A percentile compares a stretch with the other conserved stretches of the same genome.
phyloP scores from a whole-genome alignment of 768 basidiomycete species.

The Glaciozyma martinii region DNA sequence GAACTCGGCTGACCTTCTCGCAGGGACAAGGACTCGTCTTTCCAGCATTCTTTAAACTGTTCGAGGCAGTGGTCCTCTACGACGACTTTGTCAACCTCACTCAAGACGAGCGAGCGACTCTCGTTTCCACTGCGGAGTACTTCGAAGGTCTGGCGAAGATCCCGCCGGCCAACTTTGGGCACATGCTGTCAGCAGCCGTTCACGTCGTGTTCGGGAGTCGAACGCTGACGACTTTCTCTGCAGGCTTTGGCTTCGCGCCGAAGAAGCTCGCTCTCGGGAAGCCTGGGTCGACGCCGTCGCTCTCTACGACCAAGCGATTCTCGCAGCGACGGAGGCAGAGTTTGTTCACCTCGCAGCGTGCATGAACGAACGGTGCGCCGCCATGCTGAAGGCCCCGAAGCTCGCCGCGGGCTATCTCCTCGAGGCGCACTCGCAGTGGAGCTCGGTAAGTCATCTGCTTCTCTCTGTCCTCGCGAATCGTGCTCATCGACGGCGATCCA shows the following conservation, averaged over 20 bases:
- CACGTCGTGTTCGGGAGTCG: too few relatives aligned
- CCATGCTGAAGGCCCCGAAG: slow-evolving; percentile 7
- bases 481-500: too few relatives aligned
- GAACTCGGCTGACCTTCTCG: too few relatives aligned
- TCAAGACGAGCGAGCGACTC: not conserved
- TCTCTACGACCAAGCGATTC: slow-evolving; percentile 19
- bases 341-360: slow-evolving; percentile 7
- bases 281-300: not conserved
- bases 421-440: slow-evolving; percentile 17
- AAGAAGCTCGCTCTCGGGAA: not conserved
- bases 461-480: too few relatives aligned
- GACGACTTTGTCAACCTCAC: not conserved
- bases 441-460: too few relatives aligned
- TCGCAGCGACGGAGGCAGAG: not conserved
- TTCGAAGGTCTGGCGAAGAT: slow-evolving; percentile 12
- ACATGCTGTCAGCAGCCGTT: not conserved
- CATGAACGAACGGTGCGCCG: slow-evolving; percentile 24
- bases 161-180: slow-evolving; percentile 10
- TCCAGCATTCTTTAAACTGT: slow-evolving; percentile 18
- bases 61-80: slow-evolving; percentile 19
- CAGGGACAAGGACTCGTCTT: slow-evolving; percentile 26
- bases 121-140: not conserved
- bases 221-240: too few relatives aligned
- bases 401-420: slow-evolving; percentile 23
- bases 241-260: slow-evolving; percentile 28